Base-by-base conservation (phyloP, 1,284 basidiomycete species). In the Apiotrichum mycotoxinovorans region DNA sequence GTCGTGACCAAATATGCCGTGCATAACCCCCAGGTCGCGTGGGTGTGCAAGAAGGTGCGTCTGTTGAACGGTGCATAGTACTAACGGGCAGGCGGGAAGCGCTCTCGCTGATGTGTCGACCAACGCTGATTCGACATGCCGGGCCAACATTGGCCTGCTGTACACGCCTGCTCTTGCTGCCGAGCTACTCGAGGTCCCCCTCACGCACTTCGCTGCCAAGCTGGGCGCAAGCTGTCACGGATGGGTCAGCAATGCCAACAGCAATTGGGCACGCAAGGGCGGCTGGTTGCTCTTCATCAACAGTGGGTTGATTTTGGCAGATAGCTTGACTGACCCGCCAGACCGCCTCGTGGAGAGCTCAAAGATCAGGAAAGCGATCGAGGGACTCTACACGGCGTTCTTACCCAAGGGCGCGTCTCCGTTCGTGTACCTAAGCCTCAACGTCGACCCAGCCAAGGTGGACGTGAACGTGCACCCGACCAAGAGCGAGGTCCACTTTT, bases 381-480 rank as follows among this genome's bases (percentile, higher is more conserved):
- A 98, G 72, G 83, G 84, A 1, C 84, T 92, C 15, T 98, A 98
- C 73, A 85, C 83, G 20, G 82, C 85, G 1, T 82, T 96, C 38
- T 80, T 99, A n/a, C 89, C 95, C 0, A 97, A 97, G 77, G 94
- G 94, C 12, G 79, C 87, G 1, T 88, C 81, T 37, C 93, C 96
- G 0, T 98, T 95, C 77, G 82, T 96, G 18, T 98, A 98, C 72
- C 80, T 98, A 51, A 91, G 91, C 62, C 77, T 98, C 37, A 80
- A 86, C 34, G 87, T 98, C 62, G 86, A 92, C 56, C 91, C 94
- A 0, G 83, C 85, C 35, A 86, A 88, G 30, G 87, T 99, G 12
- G 96, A 99, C 69, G 94, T 98, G 56, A 98, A 98, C 67, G 94
- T 98, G 0, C 95, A 98, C 73, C 96, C 96, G 0, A 98, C 96